These are phyloP conservation scores for Auriscalpium orientale DNA, from an alignment of 768 basidiomycete species.

Conservation along the genomic window DNA sequence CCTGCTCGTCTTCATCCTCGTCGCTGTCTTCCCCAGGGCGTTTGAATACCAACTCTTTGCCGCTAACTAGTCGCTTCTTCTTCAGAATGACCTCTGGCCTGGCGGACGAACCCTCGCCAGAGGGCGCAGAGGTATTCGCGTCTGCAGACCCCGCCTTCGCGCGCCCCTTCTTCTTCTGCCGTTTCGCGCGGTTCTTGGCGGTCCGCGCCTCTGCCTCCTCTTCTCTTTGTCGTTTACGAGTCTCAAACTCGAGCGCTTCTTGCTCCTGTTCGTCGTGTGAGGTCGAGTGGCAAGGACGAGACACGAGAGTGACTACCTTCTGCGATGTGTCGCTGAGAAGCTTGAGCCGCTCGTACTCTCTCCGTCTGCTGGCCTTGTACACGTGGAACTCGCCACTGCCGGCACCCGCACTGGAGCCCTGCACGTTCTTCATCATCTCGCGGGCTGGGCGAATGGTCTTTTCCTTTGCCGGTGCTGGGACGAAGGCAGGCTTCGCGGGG, in stretches of 20 bases:
- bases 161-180: conserved; percentile 86
- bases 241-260: conserved; percentile 66
- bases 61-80: conserved; percentile 76
- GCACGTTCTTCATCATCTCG: conserved; percentile 99
- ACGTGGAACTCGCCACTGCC: conserved; percentile 98
- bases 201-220: conserved; percentile 79
- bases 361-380: conserved; percentile 88
- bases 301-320: conserved; percentile 44
- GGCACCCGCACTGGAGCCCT: conserved; percentile 94
- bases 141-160: conserved; percentile 35
- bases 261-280: conserved; percentile 44
- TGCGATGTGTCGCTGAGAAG: conserved; percentile 76
- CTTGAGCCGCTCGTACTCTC: conserved; percentile 94
- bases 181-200: conserved; percentile 88
- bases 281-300: background rate
- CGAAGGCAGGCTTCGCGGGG: conserved; percentile 71
- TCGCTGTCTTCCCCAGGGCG: conserved; percentile 44
- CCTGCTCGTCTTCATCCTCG: conserved; percentile 25
- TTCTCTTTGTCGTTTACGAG: conserved; percentile 62
- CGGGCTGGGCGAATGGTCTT: conserved; percentile 74
- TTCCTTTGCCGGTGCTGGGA: conserved; percentile 77
- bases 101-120: conserved; percentile 16
- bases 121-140: conserved; percentile 18
- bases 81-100: conserved; percentile 44
- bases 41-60: conserved; percentile 58